A percentile compares a stretch with the other conserved stretches of the same genome.
phyloP scores from a whole-genome alignment of 1,284 basidiomycete species.

The Anthracocystis setariae region DNA sequence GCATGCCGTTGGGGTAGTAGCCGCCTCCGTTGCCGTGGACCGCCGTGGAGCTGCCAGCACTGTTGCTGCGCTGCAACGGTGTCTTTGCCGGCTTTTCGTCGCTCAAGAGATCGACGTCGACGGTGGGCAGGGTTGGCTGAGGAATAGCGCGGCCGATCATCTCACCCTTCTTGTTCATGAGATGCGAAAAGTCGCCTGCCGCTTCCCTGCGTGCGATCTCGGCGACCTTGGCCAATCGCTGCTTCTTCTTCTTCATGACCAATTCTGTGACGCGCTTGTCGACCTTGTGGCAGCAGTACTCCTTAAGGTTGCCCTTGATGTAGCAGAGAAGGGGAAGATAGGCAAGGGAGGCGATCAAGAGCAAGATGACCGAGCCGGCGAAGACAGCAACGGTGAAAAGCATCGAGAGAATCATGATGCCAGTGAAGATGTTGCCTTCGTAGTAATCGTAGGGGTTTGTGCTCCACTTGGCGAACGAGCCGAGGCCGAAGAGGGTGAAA shows the following conservation, averaged over 20 bases:
- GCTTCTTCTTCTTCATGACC: slow-evolving; percentile 89
- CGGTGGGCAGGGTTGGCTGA: slow-evolving; percentile 94
- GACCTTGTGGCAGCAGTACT: slow-evolving; percentile 98
- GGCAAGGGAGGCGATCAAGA: slow-evolving; percentile 83
- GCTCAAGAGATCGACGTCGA: slow-evolving; percentile 83
- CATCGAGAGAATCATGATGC: slow-evolving; percentile 84
- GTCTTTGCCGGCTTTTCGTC: slow-evolving; percentile 71
- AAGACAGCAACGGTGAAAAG: slow-evolving; percentile 91
- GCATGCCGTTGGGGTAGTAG: slow-evolving; percentile 26
- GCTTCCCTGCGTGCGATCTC: slow-evolving; percentile 90
- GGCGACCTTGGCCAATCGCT: slow-evolving; percentile 82
- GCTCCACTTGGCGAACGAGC: slow-evolving; percentile 77
- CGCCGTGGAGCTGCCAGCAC: slow-evolving; percentile 40
- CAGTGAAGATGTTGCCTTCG: slow-evolving; percentile 75
- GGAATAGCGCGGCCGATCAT: slow-evolving; percentile 82
- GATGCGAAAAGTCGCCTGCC: slow-evolving; percentile 84
- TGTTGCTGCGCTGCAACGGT: slow-evolving; percentile 31
- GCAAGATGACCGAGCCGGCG: slow-evolving; percentile 80
- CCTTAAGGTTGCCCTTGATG: slow-evolving; percentile 93
- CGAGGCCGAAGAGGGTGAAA: slow-evolving; percentile 90
- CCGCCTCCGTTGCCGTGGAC: slow-evolving; percentile 26
- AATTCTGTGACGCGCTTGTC: slow-evolving; percentile 94
- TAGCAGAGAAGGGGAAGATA: slow-evolving; percentile 93
- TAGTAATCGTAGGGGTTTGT: slow-evolving; percentile 75
- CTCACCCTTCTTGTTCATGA: slow-evolving; percentile 93